Evolutionary conservation across 139 green algal species (phyloP).

Genomic region (Haematococcus lacustris): DNA sequence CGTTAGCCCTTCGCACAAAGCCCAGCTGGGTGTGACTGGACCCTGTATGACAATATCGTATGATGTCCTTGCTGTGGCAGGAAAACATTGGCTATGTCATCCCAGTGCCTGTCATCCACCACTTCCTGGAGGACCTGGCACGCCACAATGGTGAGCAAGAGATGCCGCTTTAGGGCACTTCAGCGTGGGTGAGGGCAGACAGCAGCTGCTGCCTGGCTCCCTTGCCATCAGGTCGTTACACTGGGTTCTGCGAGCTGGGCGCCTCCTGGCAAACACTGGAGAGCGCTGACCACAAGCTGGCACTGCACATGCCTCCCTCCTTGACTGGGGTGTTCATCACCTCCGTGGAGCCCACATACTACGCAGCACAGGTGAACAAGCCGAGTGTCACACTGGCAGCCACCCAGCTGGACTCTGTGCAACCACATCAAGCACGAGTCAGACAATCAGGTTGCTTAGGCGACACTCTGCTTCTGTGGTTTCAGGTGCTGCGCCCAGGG

Average conservation of each 20-base stretch:
- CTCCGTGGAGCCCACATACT: conserved; percentile 29
- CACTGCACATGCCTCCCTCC: conserved; percentile 44
- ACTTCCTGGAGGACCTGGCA: conserved; percentile 87
- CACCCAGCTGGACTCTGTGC: too few relatives aligned
- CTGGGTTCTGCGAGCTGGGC: conserved; percentile 71
- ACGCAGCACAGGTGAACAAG: conserved; percentile 21
- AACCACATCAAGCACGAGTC: too few relatives aligned
- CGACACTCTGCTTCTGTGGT: not conserved
- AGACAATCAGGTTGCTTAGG: too few relatives aligned
- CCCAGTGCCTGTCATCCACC: conserved; percentile 78
- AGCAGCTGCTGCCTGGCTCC: too few relatives aligned
- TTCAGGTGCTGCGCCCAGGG: conserved; percentile 19
- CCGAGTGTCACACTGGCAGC: too few relatives aligned
- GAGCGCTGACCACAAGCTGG: conserved; percentile 50
- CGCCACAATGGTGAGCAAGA: conserved; percentile 43
- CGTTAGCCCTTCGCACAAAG: too few relatives aligned
- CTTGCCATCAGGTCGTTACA: too few relatives aligned
- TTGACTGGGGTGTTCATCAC: conserved; percentile 40
- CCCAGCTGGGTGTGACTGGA: too few relatives aligned
- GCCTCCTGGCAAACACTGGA: conserved; percentile 88
- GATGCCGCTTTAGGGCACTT: too few relatives aligned
- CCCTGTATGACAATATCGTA: too few relatives aligned
- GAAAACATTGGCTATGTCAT: conserved; percentile 80
- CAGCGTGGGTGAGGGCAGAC: too few relatives aligned
- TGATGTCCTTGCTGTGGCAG: too few relatives aligned